phyloP scores from a whole-genome alignment of 192 early-diverging fungal species.

The Backusella tarrabulga region DNA sequence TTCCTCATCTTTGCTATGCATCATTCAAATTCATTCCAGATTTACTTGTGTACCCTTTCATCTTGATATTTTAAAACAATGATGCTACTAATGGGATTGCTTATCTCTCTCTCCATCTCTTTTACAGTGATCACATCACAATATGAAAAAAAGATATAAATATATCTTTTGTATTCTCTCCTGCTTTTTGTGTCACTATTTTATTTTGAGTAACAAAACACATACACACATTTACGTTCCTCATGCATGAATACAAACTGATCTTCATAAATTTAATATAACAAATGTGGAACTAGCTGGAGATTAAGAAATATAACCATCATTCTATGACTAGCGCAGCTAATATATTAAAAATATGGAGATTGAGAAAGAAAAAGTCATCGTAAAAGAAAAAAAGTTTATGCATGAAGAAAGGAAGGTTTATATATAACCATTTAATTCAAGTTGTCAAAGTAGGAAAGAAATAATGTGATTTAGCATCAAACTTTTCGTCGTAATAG shows the following conservation, averaged over 20 bases:
- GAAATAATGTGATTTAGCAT: background rate
- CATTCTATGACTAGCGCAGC: background rate
- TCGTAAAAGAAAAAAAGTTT: background rate
- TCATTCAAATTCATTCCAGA: background rate
- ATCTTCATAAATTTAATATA: background rate
- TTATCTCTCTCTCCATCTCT: background rate
- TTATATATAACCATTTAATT: background rate
- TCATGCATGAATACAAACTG: background rate
- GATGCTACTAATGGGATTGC: background rate
- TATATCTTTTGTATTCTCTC: background rate
- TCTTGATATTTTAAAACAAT: background rate
- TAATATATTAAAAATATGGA: background rate
- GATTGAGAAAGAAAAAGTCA: background rate
- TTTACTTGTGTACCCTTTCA: background rate
- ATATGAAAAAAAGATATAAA: background rate
- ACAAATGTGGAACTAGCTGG: too few species aligned
- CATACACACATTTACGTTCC: background rate
- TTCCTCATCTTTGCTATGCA: background rate
- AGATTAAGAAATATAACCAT: background rate
- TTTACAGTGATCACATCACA: background rate
- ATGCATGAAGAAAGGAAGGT: too few species aligned
- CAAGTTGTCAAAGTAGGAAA: constrained; percentile 2
- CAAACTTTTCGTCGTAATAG: background rate
- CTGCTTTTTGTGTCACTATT: background rate
- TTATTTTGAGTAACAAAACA: background rate